Percentiles rank a stretch among this genome's conserved stretches.
These are phyloP conservation scores for Oryza australiensis DNA, from an alignment of 176 grass and related monocot genomes.

Conservation along the genomic window DNA sequence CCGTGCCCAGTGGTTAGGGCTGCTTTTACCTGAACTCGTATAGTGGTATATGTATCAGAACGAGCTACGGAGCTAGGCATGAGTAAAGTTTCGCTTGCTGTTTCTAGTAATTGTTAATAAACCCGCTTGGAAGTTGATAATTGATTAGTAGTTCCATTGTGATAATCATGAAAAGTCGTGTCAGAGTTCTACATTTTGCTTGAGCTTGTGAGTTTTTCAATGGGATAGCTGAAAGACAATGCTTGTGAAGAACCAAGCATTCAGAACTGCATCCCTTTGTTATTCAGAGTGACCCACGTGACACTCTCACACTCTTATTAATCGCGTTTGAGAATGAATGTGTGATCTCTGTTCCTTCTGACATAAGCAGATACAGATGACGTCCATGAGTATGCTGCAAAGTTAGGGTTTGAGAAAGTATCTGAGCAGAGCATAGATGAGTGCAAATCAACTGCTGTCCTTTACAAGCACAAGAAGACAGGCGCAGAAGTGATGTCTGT, in stretches of 20 bases:
- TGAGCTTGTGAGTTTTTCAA: not conserved
- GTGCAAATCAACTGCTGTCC: slow-evolving; percentile 86
- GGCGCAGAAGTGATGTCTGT: slow-evolving; percentile 94
- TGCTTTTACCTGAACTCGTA: not conserved
- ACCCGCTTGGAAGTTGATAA: not conserved
- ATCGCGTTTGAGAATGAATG: not conserved
- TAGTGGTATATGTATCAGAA: not conserved
- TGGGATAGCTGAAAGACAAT: not conserved
- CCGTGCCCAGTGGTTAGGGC: slow-evolving; percentile 59
- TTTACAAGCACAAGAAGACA: slow-evolving; percentile 97
- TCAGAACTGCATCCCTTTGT: not conserved
- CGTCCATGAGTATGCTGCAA: slow-evolving; percentile 70
- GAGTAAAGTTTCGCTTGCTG: slow-evolving; percentile 10
- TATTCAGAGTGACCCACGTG: not conserved
- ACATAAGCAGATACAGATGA: slow-evolving; percentile 55
- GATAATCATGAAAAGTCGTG: not conserved
- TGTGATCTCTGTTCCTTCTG: slow-evolving; percentile 42
- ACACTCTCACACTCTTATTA: not conserved
- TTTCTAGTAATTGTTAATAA: not conserved
- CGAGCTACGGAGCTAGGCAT: not conserved
- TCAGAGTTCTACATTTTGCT: slow-evolving; percentile 15
- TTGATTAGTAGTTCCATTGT: not conserved
- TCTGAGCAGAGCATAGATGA: slow-evolving; percentile 92
- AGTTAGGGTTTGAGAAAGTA: slow-evolving; percentile 79
- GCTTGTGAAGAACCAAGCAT: not conserved